phyloP scores from a whole-genome alignment of 495 filamentous ascomycete genomes.

The Penicillium soppii region DNA sequence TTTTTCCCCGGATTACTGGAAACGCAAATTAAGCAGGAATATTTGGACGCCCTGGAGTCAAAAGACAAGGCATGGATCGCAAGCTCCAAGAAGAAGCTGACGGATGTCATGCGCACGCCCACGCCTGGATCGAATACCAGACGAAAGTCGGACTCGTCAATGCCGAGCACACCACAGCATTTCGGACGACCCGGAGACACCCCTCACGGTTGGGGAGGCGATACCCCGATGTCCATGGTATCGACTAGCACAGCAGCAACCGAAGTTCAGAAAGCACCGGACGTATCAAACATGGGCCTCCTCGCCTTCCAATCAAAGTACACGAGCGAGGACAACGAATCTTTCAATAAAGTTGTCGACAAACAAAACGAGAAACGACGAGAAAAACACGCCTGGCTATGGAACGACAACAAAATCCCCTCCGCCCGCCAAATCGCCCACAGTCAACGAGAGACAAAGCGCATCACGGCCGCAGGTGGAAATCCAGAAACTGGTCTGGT shows the following conservation, averaged over 20 bases:
- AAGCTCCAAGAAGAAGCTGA: conserved; percentile 70
- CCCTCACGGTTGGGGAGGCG: conserved; percentile 50
- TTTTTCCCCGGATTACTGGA: conserved; percentile 94
- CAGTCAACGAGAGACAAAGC: conserved; percentile 62
- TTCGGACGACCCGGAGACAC: conserved; percentile 53
- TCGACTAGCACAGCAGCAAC: conserved; percentile 39
- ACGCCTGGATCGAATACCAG: conserved; percentile 47
- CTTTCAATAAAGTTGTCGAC: conserved; percentile 89
- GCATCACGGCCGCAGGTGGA: conserved; percentile 50
- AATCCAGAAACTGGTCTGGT: conserved; percentile 44
- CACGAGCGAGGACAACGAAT: conserved; percentile 96
- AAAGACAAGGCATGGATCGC: conserved; percentile 82
- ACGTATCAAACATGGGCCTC: conserved; percentile 75
- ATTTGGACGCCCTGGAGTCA: conserved; percentile 85
- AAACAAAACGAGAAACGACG: conserved; percentile 82
- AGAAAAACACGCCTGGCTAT: conserved; percentile 84
- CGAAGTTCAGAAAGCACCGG: conserved; percentile 48
- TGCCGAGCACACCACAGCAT: conserved; percentile 25
- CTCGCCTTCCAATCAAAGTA: conserved; percentile 86
- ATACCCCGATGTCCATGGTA: conserved; percentile 64
- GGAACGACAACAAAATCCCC: conserved; percentile 83
- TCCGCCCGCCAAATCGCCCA: conserved; percentile 83
- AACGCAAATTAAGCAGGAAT: conserved; percentile 82
- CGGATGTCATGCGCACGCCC: conserved; percentile 75
- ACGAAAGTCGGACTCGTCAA: conserved; percentile 32